These are phyloP conservation scores for Corylus americana DNA, from an alignment of 306 rosid genomes.

Conservation along the genomic window DNA sequence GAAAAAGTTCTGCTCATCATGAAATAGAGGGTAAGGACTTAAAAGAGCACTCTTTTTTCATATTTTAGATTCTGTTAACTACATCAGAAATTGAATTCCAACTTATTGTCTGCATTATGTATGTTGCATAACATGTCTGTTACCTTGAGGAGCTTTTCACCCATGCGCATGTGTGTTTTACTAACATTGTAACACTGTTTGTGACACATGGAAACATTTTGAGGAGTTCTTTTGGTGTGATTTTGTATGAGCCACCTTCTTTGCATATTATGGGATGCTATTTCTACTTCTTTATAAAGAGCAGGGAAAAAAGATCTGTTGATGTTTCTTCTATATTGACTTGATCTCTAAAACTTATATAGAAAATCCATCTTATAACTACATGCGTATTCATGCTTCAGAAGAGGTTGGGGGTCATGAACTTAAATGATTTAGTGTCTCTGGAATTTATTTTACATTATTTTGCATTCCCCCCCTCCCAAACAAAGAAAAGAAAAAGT, in stretches of 20 bases:
- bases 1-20: conserved; percentile 34
- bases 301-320: not conserved
- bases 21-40: conserved; percentile 59
- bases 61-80: conserved; percentile 16
- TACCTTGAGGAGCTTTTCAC: not conserved
- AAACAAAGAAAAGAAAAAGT: no score
- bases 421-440: not conserved
- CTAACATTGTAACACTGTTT: not conserved
- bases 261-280: not conserved
- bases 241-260: no score
- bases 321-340: not conserved
- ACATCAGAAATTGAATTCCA: not conserved
- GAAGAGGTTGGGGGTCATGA: not conserved
- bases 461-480: not conserved
- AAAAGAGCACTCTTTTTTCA: not conserved
- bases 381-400: not conserved
- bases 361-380: not conserved
- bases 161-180: not conserved
- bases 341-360: not conserved
- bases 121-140: not conserved
- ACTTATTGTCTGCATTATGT: not conserved
- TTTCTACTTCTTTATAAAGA: not conserved
- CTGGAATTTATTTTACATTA: not conserved
- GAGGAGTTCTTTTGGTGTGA: not conserved
- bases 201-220: not conserved